Conservation (phyloP, 108 stramenopile species). For the Skeletonema potamos region DNA sequence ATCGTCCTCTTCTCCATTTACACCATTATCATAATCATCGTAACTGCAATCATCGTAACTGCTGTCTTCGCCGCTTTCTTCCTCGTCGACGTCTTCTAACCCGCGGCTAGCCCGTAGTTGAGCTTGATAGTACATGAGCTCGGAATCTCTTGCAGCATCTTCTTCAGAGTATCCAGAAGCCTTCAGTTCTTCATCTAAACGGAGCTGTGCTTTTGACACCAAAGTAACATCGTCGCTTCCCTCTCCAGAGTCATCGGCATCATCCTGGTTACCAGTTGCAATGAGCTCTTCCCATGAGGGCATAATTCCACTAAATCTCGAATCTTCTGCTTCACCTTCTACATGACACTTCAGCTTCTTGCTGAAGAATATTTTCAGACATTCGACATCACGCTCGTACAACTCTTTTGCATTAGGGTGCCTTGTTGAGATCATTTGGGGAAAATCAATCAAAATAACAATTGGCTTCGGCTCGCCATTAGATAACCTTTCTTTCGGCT, state of each 20-base stretch:
- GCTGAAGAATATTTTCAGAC: slow-evolving; percentile 86
- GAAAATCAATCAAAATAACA: slow-evolving; percentile 99
- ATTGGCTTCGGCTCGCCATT: slow-evolving; percentile 84
- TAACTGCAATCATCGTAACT: slow-evolving; percentile 33
- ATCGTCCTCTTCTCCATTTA: slow-evolving; percentile 35
- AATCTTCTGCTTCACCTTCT: slow-evolving; percentile 53
- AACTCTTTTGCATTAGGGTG: slow-evolving; percentile 97
- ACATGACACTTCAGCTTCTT: slow-evolving; percentile 82
- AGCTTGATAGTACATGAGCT: slow-evolving; percentile 73
- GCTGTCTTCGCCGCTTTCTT: slow-evolving; percentile 39
- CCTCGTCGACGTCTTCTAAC: slow-evolving; percentile 56
- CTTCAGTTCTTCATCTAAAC: slow-evolving; percentile 78
- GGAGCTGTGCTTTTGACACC: slow-evolving; percentile 48
- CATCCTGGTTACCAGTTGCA: slow-evolving; percentile 17
- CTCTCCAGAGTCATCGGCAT: slow-evolving; percentile 22
- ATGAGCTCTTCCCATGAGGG: slow-evolving; percentile 63
- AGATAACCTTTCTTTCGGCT: slow-evolving; percentile 65
- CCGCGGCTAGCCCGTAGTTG: slow-evolving; percentile 24
- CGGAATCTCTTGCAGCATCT: slow-evolving; percentile 66
- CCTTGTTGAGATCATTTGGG: slow-evolving; percentile 97
- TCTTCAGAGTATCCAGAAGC: slow-evolving; percentile 81
- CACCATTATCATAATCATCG: slow-evolving; percentile 6
- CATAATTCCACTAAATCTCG: slow-evolving; percentile 43
- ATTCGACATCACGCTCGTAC: slow-evolving; percentile 90
- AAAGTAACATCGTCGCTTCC: slow-evolving; percentile 39